phyloP scores from a whole-genome alignment of 2,329 filamentous ascomycete genomes.

The Aspergillus fumigatiaffinis region DNA sequence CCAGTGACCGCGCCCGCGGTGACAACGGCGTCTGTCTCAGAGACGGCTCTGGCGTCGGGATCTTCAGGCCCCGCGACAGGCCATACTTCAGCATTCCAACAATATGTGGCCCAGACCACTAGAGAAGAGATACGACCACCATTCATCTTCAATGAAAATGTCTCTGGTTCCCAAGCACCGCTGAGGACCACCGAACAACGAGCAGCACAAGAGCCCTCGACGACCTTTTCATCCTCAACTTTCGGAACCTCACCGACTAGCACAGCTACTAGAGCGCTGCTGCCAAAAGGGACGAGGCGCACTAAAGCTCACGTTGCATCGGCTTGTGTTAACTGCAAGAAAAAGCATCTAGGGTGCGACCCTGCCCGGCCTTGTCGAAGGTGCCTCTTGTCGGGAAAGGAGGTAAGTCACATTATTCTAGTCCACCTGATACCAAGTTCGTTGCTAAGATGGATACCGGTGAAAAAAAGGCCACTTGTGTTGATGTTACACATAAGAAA shows the following conservation, averaged over 20 bases:
- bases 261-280: conserved; percentile 22
- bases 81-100: conserved; percentile 14
- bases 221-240: conserved; percentile 23
- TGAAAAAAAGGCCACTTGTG: conserved; percentile 34
- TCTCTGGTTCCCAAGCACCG: conserved; percentile 15
- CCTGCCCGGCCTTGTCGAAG: conserved; percentile 43
- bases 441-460: not conserved
- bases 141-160: conserved; percentile 16
- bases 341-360: conserved; percentile 46
- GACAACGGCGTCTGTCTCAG: conserved; percentile 7
- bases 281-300: conserved; percentile 40
- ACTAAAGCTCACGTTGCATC: conserved; percentile 47
- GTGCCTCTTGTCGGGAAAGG: conserved; percentile 45
- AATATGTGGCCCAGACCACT: conserved; percentile 10
- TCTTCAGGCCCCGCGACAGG: conserved; percentile 11
- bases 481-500: conserved; percentile 48
- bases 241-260: conserved; percentile 20
- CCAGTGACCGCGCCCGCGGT: conserved; percentile 5
- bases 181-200: conserved; percentile 18
- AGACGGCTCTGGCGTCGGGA: conserved; percentile 10
- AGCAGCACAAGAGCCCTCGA: conserved; percentile 15
- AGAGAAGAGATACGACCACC: conserved; percentile 15
- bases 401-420: conserved; percentile 32
- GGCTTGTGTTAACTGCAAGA: conserved; percentile 48
- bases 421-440: not conserved